phyloP scores from a whole-genome alignment of 2,329 filamentous ascomycete genomes.

The Tympanopsis confertula region DNA sequence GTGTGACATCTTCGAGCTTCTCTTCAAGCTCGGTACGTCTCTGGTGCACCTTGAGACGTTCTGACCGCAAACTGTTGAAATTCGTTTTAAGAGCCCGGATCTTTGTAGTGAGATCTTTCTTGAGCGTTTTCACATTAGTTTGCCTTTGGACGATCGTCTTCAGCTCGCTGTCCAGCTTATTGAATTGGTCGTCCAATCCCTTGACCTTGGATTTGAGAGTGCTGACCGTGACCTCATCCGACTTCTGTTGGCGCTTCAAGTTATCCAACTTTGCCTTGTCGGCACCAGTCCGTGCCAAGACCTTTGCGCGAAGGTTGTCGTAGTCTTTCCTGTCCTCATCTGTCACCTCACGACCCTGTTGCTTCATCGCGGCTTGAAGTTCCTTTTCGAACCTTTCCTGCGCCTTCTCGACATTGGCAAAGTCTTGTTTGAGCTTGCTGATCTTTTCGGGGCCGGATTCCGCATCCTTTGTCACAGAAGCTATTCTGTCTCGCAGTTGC shows the following conservation, averaged over 20 bases:
- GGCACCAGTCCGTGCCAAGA: conserved; percentile 68
- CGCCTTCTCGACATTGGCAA: conserved; percentile 78
- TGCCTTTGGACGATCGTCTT: conserved; percentile 58
- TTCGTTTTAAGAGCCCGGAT: conserved; percentile 83
- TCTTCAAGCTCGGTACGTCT: conserved; percentile 82
- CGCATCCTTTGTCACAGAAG: conserved; percentile 63
- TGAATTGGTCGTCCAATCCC: conserved; percentile 60
- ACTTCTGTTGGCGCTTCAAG: conserved; percentile 77
- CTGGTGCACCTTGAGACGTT: conserved; percentile 69
- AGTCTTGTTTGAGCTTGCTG: conserved; percentile 66
- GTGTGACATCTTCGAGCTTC: conserved; percentile 73
- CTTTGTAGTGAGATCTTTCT: conserved; percentile 60
- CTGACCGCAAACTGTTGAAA: conserved; percentile 73
- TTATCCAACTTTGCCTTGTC: conserved; percentile 78
- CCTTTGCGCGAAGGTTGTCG: conserved; percentile 70
- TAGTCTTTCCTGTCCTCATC: conserved; percentile 83
- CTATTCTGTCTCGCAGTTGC: conserved; percentile 55
- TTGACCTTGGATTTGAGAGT: conserved; percentile 84
- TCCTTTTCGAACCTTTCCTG: conserved; percentile 80
- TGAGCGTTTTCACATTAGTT: conserved; percentile 44
- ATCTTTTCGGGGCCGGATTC: conserved; percentile 59
- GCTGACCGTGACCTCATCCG: conserved; percentile 80
- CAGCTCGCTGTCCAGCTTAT: conserved; percentile 65
- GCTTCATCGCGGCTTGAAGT: conserved; percentile 72
- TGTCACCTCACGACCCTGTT: conserved; percentile 76